Evolutionary conservation across 768 basidiomycete species (phyloP).

Genomic region (Fomitopsis serialis): DNA sequence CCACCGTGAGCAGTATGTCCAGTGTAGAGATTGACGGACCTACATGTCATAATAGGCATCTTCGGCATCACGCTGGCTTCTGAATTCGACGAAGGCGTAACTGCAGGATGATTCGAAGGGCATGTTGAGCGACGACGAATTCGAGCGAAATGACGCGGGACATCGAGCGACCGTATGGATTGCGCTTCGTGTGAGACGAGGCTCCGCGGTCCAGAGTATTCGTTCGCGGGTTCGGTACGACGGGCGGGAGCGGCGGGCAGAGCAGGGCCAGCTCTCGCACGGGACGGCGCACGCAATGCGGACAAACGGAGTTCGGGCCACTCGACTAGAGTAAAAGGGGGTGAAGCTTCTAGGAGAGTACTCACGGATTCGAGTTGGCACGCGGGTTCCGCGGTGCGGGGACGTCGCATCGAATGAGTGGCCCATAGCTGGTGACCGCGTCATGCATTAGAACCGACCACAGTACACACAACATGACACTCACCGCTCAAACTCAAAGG

Average conservation of each 20-base stretch:
- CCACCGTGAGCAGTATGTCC: neutral
- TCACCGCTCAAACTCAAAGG: conserved; percentile 84
- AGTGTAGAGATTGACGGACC: conserved; percentile 19
- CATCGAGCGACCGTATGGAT: conserved; percentile 5
- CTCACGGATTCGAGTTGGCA: conserved; percentile 78
- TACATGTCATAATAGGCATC: conserved; percentile 84
- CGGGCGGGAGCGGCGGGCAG: conserved; percentile 8
- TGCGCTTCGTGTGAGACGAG: conserved; percentile 9
- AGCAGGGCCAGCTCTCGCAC: conserved; percentile 5
- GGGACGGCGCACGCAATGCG: conserved; percentile 6
- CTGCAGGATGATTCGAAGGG: conserved; percentile 47
- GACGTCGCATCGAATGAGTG: conserved; percentile 84
- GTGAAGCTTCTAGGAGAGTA: conserved; percentile 25
- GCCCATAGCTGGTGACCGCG: conserved; percentile 55
- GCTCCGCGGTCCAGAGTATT: conserved; percentile 3
- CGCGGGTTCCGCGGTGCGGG: conserved; percentile 80
- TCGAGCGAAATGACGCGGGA: conserved; percentile 25
- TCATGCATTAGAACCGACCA: neutral
- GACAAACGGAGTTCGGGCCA: conserved; percentile 17
- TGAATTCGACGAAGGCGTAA: conserved; percentile 86
- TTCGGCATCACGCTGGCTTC: conserved; percentile 71
- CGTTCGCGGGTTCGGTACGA: conserved; percentile 4
- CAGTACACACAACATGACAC: conserved; percentile 6
- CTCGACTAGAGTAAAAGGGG: conserved; percentile 30
- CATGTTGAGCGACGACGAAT: conserved; percentile 52